Percentiles rank a stretch among this genome's conserved stretches.
phyloP scores from a whole-genome alignment of 2,329 filamentous ascomycete species.

The Hypoxylon sp. region DNA sequence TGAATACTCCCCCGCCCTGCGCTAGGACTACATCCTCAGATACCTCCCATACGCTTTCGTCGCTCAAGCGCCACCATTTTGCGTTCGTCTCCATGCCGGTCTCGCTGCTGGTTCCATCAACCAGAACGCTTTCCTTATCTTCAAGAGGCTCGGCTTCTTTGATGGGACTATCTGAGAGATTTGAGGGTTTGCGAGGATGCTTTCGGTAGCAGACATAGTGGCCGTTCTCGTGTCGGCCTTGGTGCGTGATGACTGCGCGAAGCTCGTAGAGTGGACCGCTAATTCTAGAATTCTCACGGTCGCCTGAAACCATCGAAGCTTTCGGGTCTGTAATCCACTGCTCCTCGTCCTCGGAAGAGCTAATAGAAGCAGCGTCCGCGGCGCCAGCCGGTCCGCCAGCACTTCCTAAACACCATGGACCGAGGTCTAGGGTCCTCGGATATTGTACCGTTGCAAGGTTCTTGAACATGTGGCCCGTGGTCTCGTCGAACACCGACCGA shows the following conservation, averaged over 20 bases:
- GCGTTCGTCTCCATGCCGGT: conserved; percentile 45
- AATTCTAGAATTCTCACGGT: conserved; percentile 57
- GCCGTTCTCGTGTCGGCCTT: conserved; percentile 90
- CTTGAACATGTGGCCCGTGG: conserved; percentile 80
- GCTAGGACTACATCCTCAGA: conserved; percentile 75
- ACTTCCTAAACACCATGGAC: conserved; percentile 84
- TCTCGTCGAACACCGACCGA: conserved; percentile 87
- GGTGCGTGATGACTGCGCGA: conserved; percentile 85
- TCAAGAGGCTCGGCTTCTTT: conserved; percentile 5
- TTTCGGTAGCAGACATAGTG: conserved; percentile 94
- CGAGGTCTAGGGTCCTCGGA: conserved; percentile 76
- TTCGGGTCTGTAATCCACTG: conserved; percentile 74
- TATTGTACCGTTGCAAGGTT: conserved; percentile 84
- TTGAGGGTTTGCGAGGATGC: conserved; percentile 55
- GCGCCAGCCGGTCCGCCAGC: conserved; percentile 41
- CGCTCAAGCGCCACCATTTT: conserved; percentile 91
- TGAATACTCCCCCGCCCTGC: conserved; percentile 88
- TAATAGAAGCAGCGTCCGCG: conserved; percentile 28
- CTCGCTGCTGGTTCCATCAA: conserved; percentile 25
- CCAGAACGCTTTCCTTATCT: conserved; percentile 32
- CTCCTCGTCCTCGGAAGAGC: conserved; percentile 55
- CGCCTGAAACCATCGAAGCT: conserved; percentile 75
- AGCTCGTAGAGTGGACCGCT: conserved; percentile 75
- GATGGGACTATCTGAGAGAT: conserved; percentile 4
- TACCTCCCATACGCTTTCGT: conserved; percentile 81